These are phyloP conservation scores for Hibiscus trionum DNA, from an alignment of 345 rosid species.

Conservation along the genomic window DNA sequence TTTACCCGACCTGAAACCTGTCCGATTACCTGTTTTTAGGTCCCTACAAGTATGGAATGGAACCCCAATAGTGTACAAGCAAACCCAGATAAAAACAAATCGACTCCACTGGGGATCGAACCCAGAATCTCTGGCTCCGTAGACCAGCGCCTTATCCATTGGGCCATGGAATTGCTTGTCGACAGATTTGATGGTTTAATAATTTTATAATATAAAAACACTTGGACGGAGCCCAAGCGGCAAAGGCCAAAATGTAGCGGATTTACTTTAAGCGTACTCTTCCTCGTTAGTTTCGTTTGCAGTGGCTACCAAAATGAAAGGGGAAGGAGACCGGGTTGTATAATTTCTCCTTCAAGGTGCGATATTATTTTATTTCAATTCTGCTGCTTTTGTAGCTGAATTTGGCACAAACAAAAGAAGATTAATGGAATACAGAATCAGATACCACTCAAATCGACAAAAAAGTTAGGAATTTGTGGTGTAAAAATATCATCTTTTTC, in stretches of 20 bases:
- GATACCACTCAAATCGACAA: neutral
- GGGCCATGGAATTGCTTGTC: conserved; percentile 38
- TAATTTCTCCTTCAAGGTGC: neutral
- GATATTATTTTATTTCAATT: neutral
- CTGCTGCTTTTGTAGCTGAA: conserved; percentile 1
- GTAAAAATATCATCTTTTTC: conserved; percentile 4
- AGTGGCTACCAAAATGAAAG: neutral
- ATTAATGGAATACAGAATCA: conserved; percentile 14
- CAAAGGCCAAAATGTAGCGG: neutral
- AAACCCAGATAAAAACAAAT: too few relatives aligned
- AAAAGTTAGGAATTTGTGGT: neutral
- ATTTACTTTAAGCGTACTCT: neutral
- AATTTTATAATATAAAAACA: too few relatives aligned
- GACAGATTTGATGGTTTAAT: too few relatives aligned
- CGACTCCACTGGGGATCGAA: conserved; percentile 42
- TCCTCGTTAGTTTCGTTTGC: neutral
- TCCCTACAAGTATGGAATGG: too few relatives aligned
- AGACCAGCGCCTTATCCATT: conserved; percentile 80
- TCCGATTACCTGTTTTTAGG: too few relatives aligned
- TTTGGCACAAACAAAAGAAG: neutral
- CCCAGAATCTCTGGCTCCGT: conserved; percentile 69
- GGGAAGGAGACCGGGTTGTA: neutral
- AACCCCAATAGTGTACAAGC: too few relatives aligned
- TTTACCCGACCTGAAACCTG: too few relatives aligned
- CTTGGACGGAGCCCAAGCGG: neutral